Conservation (phyloP, 1,284 basidiomycete species). For the Malassezia arunalokei region DNA sequence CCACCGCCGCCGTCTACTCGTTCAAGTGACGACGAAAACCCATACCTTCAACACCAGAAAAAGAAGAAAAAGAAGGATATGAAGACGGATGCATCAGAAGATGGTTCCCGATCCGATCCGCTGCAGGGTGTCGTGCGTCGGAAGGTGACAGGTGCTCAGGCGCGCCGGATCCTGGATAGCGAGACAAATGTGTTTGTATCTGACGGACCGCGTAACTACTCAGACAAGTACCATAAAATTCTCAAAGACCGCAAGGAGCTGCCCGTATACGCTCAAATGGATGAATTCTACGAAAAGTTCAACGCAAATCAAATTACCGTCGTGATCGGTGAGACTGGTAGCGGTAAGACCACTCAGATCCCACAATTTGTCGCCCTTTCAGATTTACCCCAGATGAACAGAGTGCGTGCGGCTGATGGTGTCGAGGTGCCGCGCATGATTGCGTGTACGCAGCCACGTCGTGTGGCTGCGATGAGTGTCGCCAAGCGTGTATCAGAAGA, state of each 20-base stretch:
- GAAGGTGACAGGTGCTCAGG: conserved; percentile 62
- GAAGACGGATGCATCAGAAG: conserved; percentile 10
- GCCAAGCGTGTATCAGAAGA: conserved; percentile 97
- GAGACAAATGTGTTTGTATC: conserved; percentile 67
- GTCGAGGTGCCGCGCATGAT: conserved; percentile 67
- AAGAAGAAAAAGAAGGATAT: conserved; percentile 10
- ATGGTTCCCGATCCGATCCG: conserved; percentile 49
- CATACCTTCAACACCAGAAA: conserved; percentile 31
- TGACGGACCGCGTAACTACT: conserved; percentile 54
- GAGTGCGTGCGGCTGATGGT: conserved; percentile 30
- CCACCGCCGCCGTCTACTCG: background rate
- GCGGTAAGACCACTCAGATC: conserved; percentile 98
- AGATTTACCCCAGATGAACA: conserved; percentile 64
- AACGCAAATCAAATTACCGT: conserved; percentile 76
- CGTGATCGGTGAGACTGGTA: conserved; percentile 95
- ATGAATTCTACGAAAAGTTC: conserved; percentile 78
- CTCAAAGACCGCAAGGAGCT: conserved; percentile 70
- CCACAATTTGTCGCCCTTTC: conserved; percentile 91
- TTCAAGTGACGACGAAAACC: conserved; percentile 20
- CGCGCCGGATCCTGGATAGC: conserved; percentile 63
- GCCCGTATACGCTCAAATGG: conserved; percentile 86
- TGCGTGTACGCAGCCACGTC: conserved; percentile 89
- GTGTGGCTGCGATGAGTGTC: conserved; percentile 95
- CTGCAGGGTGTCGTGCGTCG: conserved; percentile 67
- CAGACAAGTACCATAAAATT: conserved; percentile 73